Base-by-base conservation (phyloP, 176 grass and related monocot genomes). In the Carex scoparia region DNA sequence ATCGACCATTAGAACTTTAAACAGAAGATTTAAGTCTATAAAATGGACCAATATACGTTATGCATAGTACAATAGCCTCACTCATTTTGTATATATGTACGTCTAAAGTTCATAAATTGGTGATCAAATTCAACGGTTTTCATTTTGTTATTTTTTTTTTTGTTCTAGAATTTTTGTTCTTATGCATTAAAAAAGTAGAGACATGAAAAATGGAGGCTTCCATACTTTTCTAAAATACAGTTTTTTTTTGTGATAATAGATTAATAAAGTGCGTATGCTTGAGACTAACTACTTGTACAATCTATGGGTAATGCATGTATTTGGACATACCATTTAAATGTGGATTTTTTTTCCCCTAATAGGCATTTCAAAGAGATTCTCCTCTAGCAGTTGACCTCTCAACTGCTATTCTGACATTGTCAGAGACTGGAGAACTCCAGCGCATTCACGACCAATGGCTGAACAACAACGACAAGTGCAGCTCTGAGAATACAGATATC, bases 351-450 rank as follows among this genome's bases (percentile, higher is more conserved):
- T 35, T 35, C 3, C 33, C 56, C 51, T 81, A 79, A 11, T 79
- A 97, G 94, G 87, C 94, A 53, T 97, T 97, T 82, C 94, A 92
- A 77, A 94, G 88, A 84, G 94, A 97, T 73, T 94, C 94, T 28
- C 88, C 92, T 15, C 85, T 97, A 27, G 90, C 94, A 60, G 69
- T 85, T 12, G 94, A 97, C 68, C 79, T 97, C 15, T 97, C 94
- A 31, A 94, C 94, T 51, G 83, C 90, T 3, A 94, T 97, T 81
- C 92, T 97, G 37, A 82, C 91, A 69, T 90, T 97, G 33, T 92
- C 94, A 64, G 92, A 97, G 81, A 94, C 70, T 61, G 94, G 94
- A 2, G 90, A 94, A 40, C 94, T 94, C 28, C 92, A 97, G 89
- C 90, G 77, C 49, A 94, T 94, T 53, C 94, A 94, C 1, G 87